phyloP scores from a whole-genome alignment of 257 asterid species.

The Cynanchum wilfordii region DNA sequence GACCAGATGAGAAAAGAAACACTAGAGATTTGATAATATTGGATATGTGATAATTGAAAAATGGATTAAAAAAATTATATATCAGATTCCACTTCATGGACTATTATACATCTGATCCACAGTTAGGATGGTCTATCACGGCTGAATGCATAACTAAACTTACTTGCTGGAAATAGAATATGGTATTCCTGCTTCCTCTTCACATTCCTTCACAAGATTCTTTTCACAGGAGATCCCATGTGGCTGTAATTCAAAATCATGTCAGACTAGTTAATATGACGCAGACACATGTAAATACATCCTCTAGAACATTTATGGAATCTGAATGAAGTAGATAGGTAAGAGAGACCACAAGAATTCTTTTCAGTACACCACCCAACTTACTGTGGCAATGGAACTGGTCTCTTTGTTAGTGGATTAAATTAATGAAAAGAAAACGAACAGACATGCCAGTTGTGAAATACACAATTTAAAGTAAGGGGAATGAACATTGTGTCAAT shows the following conservation, averaged over 20 bases:
- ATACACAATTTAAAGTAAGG: neutral
- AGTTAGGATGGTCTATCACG: neutral
- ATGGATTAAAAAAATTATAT: neutral
- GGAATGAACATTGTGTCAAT: neutral
- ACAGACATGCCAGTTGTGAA: neutral
- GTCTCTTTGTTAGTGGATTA: neutral
- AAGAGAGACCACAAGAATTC: neutral
- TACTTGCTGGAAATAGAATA: slow-evolving; percentile 60
- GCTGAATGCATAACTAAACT: slow-evolving; percentile 15
- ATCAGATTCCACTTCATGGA: neutral
- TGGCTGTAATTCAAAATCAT: slow-evolving; percentile 44
- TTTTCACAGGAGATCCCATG: slow-evolving; percentile 76
- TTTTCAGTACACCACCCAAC: neutral
- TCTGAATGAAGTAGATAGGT: neutral
- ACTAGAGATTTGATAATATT: neutral
- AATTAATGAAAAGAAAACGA: neutral
- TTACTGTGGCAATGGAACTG: neutral
- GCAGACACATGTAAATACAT: neutral
- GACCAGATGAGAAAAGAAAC: neutral
- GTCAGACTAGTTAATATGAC: slow-evolving; percentile 4
- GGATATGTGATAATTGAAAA: neutral
- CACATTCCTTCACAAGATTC: slow-evolving; percentile 82
- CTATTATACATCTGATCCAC: slow-evolving; percentile 1
- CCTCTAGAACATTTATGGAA: neutral
- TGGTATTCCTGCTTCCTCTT: slow-evolving; percentile 96